Conservation (phyloP, 306 rosid genomes). For the Lotus japonicus region DNA sequence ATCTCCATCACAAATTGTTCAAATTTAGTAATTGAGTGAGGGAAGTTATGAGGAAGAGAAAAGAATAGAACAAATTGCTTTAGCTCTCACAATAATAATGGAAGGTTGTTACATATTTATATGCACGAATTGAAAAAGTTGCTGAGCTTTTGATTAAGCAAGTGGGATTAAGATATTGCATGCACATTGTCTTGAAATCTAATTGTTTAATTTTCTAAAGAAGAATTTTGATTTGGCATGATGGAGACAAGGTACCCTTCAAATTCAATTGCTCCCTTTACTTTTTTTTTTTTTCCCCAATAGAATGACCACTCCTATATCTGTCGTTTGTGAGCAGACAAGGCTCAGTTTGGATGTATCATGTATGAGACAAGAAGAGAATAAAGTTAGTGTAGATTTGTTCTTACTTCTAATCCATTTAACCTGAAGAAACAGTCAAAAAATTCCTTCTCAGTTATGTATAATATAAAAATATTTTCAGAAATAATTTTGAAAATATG, state of each 20-base stretch:
- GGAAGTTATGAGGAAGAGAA: background rate
- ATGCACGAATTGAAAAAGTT: slow-evolving; percentile 22
- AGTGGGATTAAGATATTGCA: slow-evolving; percentile 27
- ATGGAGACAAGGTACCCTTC: slow-evolving; percentile 29
- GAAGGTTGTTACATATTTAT: slow-evolving; percentile 27
- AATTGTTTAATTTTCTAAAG: background rate
- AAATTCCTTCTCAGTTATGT: too few species aligned
- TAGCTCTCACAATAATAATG: slow-evolving; percentile 13
- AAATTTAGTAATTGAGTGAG: background rate
- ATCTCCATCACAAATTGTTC: slow-evolving; percentile 50
- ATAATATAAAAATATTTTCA: too few species aligned
- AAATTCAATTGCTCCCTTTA: slow-evolving; percentile 5
- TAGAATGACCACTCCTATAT: slow-evolving; percentile 17
- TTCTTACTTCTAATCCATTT: background rate
- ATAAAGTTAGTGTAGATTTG: background rate
- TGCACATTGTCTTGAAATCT: slow-evolving; percentile 1
- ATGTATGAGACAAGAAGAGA: slow-evolving; percentile 8
- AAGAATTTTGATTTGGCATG: slow-evolving; percentile 8
- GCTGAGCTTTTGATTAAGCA: slow-evolving; percentile 26
- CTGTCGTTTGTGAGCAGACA: slow-evolving; percentile 26
- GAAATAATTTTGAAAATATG: too few species aligned
- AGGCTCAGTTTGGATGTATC: background rate
- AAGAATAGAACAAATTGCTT: background rate
- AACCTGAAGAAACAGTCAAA: background rate
- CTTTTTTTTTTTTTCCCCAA: background rate